Conservation (phyloP, 2,329 filamentous ascomycete species). For the Talaromyces albobiverticillius region DNA sequence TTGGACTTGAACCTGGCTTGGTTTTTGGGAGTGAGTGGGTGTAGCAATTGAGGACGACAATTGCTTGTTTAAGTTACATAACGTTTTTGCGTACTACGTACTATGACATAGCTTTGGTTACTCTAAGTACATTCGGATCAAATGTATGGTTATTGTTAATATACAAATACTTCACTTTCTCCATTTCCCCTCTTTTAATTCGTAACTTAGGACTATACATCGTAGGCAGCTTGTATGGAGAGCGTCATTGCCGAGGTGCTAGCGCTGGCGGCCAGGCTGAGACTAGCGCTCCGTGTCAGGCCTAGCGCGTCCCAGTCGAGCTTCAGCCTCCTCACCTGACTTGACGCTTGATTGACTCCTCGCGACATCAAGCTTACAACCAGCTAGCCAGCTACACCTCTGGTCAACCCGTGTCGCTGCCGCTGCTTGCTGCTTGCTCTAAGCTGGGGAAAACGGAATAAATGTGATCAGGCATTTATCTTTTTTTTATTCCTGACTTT, state of each 20-base stretch:
- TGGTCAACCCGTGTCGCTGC: too few species aligned
- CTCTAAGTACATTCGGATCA: neutral
- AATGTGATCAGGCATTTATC: neutral
- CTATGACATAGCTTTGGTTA: neutral
- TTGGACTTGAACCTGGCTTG: neutral
- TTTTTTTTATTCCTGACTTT: neutral
- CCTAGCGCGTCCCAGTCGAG: neutral
- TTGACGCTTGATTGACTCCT: too few species aligned
- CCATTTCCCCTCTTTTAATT: too few species aligned
- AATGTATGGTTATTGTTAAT: neutral
- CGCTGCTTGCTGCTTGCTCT: neutral
- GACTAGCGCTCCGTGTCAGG: too few species aligned
- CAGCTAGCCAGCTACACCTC: neutral
- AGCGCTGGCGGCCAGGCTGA: too few species aligned
- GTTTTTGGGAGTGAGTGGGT: slow-evolving; percentile 2
- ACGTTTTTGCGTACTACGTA: too few species aligned
- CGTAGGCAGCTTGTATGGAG: too few species aligned
- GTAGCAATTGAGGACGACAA: slow-evolving; percentile 1
- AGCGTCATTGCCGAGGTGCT: too few species aligned
- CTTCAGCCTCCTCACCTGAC: neutral
- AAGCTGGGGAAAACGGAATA: neutral
- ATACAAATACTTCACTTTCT: neutral
- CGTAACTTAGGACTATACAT: too few species aligned
- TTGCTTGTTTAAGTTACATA: neutral
- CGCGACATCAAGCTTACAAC: neutral